Percentiles rank a stretch among this genome's conserved stretches.
These are phyloP conservation scores for Exidia glandulosa DNA, from an alignment of 768 basidiomycete species.

Conservation along the genomic window DNA sequence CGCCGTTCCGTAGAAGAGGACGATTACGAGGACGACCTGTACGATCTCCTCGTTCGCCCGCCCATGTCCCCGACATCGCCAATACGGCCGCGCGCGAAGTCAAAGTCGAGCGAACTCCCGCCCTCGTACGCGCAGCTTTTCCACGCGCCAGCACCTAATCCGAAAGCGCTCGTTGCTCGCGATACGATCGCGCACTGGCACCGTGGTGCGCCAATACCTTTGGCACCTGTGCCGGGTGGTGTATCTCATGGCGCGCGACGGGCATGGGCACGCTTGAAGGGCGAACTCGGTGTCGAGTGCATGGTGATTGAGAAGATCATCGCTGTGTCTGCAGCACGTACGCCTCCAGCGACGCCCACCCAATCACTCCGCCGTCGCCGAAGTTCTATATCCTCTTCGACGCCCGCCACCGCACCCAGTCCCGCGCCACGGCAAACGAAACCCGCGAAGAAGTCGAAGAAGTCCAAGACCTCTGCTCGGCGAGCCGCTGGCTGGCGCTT, in stretches of 20 bases:
- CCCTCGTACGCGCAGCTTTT: background rate
- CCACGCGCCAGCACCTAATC: background rate
- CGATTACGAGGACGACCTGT: background rate
- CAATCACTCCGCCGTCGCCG: background rate
- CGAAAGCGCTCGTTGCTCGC: constrained; percentile 24
- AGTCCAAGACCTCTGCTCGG: background rate
- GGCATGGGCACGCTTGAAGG: constrained; percentile 72
- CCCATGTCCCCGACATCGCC: background rate
- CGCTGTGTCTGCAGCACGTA: constrained; percentile 20
- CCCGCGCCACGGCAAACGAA: background rate
- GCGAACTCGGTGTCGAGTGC: constrained; percentile 70
- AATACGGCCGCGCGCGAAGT: background rate
- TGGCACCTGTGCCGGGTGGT: constrained; percentile 29
- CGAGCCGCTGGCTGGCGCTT: constrained; percentile 19
- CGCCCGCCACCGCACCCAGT: constrained; percentile 3
- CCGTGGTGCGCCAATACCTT: constrained; percentile 38
- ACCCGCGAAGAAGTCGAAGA: background rate
- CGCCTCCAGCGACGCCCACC: background rate
- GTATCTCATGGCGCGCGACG: constrained; percentile 56
- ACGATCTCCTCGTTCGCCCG: background rate
- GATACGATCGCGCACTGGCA: constrained; percentile 65
- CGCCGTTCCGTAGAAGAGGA: background rate
- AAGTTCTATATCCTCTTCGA: background rate
- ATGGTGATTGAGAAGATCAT: constrained; percentile 65
- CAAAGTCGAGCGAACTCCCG: background rate